Evolutionary conservation across 768 basidiomycete species (phyloP), one percentile per base, ranked within the genome.

Genomic region (Lactarius evosmus): DNA sequence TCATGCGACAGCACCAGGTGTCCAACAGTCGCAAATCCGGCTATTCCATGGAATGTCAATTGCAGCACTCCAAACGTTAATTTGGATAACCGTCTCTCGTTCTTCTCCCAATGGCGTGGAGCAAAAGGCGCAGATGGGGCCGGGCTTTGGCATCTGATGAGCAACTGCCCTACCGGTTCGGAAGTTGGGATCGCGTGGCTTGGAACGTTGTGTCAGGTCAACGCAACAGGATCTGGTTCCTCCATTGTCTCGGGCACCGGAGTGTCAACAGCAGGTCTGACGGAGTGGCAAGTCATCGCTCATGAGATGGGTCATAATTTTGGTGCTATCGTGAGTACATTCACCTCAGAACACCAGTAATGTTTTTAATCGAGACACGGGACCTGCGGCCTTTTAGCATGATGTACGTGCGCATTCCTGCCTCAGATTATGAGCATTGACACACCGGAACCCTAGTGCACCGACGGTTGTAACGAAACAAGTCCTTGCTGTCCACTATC

Each of bases 151-250:
- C 93, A 94, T 76, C 77, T 95, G 14, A 89, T 95, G 87, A 91
- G 88, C 67, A 86, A 85, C 29, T 92, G 91, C 69, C 84, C 87
- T 4, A 87, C 88, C 9, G 89, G 89, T n/a, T 81, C 84, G 11
- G 90, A 92, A 74, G 85, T 88, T 40, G 93, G 93, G 25, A 91
- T 95, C 54, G 93, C 93, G 4, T 94, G 92, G 93, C 82, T 96
- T 3, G 89, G 82, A 25, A 91, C 89, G 22, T 72, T 95, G 75
- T 89, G 87, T 70, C 83, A 83, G 68, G 79, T 85, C 62, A 75
- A 73, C 1, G 73, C 85, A 4, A 75, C 82, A 16, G 83, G 79
- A 7, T 76, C 65, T 50, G 71, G 75, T 0, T 78, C 79, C 0
- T 78, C 82, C 4, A 72, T 82, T 34, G 89, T 93, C 40, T 89